Base-by-base conservation (phyloP, 2,329 filamentous ascomycete genomes). In the Helotiales sp. region DNA sequence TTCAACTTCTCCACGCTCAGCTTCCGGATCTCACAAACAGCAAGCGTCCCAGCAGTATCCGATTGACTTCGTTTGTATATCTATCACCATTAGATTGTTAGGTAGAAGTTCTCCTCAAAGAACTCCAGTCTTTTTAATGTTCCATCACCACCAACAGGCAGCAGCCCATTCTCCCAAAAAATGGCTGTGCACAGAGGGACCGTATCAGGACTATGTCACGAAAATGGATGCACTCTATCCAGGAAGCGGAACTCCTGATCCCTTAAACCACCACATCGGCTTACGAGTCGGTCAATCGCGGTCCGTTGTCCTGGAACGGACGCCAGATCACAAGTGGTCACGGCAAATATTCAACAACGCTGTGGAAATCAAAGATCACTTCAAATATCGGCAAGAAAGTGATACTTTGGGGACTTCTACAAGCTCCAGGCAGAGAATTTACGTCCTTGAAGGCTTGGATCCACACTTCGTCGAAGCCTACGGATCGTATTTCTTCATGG, bases 371-470 rank as follows among this genome's bases (percentile, higher is more conserved):
- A 61, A 50, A 32, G 24, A 34, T 15, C 58, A 61, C 32, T 34
- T 61, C 43, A 50, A 13, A 3, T 17, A 45, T 15, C 49, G 49
- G 2, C 1, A 17, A 17, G 13, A 47, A n/a, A 32, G 11, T 6
- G 20, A 28, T 5, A 6, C 22, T 2, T 32, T 22, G 45, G 26
- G 17, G 24, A 10, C n/a, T 15, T 1, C 37, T 17, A 2, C 8
- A 11, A 7, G 1, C 3, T 28, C 22, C 5, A 40, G 32, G 10
- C 62, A 32, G n/a, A 68, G 50, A 24, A 32, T 68, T 6, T 68
- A 65, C 32, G 26, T 68, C 3, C 40, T 68, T 1, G 66, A 68
- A 58, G 58, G 66, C 11, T 47, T 68, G 11, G 63, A 68, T 62
- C 58, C 66, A 2, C n/a, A 22, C 37, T 68, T 49, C 34, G 34